Base-by-base conservation (phyloP, 768 basidiomycete species). In the Leccinum variicolor region DNA sequence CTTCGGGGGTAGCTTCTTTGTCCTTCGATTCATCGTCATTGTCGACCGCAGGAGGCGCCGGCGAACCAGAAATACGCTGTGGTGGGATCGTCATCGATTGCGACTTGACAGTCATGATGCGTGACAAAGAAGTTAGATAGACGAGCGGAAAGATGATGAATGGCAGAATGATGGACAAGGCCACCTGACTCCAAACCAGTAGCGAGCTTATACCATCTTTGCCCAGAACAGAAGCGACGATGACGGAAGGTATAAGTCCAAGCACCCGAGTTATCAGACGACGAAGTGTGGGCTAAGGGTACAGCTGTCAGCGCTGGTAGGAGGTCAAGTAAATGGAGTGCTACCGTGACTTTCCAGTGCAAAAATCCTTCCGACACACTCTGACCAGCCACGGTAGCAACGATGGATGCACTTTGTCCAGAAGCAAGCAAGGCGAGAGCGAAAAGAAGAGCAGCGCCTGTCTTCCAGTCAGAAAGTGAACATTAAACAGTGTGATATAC, bases 291-390 rank as follows among this genome's bases (percentile, higher is more conserved):
- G 90, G 86, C 90, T 92, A 53, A 11, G 3, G 34, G 17, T 43
- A 45, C 6, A 66, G 64, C 52, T 74, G 69, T 39, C 68, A 66
- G 21, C 73, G 62, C 14, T 67, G 68, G 57, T 67, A 43, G 9
- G 68, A 46, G 26, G 66, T 47, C 15, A 67, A 60, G 31, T 17
- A n/a, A n/a, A 31, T 25, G 26, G 15, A 48, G 21, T 34, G 67
- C 25, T 31, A 31, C 89, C 61, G 90, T 89, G 34, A 92, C 82
- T 47, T 84, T 81, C 93, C 93, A 96, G 53, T 83, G 84, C 54
- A 96, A 79, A 72, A 94, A 94, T 0, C 94, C 94, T 72, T 97
- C 94, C 0, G 86, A 86, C 39, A 98, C 87, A 21, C 91, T 87
- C 72, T 97, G 94, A 0, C 94, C 94, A 1, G 92, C 88, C 11